Base-by-base conservation (phyloP, 2,329 filamentous ascomycete species). In the Colletotrichum sp. region DNA sequence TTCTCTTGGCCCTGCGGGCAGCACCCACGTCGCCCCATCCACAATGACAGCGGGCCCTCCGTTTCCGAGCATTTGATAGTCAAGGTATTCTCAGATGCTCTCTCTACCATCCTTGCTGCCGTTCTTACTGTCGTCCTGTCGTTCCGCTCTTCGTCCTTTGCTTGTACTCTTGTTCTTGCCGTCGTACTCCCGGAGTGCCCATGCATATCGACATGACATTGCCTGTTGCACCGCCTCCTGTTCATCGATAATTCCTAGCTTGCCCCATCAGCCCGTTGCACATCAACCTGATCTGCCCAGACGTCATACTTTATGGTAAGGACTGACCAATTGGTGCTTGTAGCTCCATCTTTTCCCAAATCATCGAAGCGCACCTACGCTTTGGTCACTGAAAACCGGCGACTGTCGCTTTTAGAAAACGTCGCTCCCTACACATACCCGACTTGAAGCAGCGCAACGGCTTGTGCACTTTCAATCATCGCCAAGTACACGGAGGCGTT, bases 401-500 rank as follows among this genome's bases (percentile, higher is more conserved):
- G n/a, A 71, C 38, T 30, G 55, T n/a, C 26, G 18, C 28, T 15
- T 18, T 55, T 21, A 18, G n/a, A 36, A 21, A 52, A 12, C 61
- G 21, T 61, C n/a, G 21, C 24, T n/a, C 18, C 69, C 8, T 34
- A 32, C n/a, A 13, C 48, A 32, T 24, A 16, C 18, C 38, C 13
- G 16, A 43, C 6, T 48, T 32, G 38, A 58, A 13, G 43, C 61
- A 34, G 43, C 38, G 32, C 43, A 65, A 34, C 55, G 30, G 38
- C n/a, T 56, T 48, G 15, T 30, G 70, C 32, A 21, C 15, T 52
- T 9, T 67, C 58, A 64, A 60, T 30, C 56, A 69, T 66, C 70
- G 70, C 73, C 73, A 73, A 73, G 73, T 76, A 76, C 28, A 76
- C 70, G 70, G 10, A 65, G 73, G 73, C 73, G 36, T 69, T 61